Evolutionary conservation across 2,329 filamentous ascomycete species (phyloP), one percentile per base, ranked within the genome.

Genomic region (Tolypocladium guangdongense): DNA sequence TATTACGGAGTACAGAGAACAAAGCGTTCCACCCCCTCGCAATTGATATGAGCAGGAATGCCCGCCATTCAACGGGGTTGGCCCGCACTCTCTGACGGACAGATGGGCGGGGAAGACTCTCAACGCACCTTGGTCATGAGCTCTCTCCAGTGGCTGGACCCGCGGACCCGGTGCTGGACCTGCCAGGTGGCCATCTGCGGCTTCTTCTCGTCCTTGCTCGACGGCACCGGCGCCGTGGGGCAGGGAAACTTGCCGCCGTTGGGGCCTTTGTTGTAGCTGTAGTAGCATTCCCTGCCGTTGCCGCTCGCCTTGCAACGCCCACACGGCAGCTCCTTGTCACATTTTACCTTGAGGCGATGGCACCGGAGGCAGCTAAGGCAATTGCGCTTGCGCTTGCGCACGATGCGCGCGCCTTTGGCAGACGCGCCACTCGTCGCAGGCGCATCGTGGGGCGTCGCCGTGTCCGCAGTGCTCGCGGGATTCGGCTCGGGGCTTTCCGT

Each of bases 311-410:
- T 65, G 58, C 67, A 70, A 2, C 67, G 63, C 2, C 63, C 64
- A 46, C 67, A 70, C 3, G 67, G 67, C 47, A 69, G 57, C 54
- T 68, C 64, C 57, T 69, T 70, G 58, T 70, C 67, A 51, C 67
- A 70, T 53, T 69, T 70, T 47, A 70, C 67, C 51, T 70, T 70
- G 54, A 69, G 65, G 16, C 66, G 64, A 52, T 69, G 67, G 52
- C 67, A 70, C 35, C 67, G 63, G 32, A 66, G 52, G 32, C 67
- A 70, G 55, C 67, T 69, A 12, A 69, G 59, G 52, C 67, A 68
- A 43, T 67, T 68, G 37, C 67, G 63, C 56, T 69, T 70, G 38
- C 67, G 66, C 55, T 67, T 69, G 36, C 66, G 64, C 12, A 68
- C 55, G 30, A 68, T 56, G 16, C 65, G 63, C 48, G 60, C 58